Percentiles rank a stretch among this genome's conserved stretches.
phyloP scores from a whole-genome alignment of 2,329 filamentous ascomycete species.

The Hysterium pulicare region DNA sequence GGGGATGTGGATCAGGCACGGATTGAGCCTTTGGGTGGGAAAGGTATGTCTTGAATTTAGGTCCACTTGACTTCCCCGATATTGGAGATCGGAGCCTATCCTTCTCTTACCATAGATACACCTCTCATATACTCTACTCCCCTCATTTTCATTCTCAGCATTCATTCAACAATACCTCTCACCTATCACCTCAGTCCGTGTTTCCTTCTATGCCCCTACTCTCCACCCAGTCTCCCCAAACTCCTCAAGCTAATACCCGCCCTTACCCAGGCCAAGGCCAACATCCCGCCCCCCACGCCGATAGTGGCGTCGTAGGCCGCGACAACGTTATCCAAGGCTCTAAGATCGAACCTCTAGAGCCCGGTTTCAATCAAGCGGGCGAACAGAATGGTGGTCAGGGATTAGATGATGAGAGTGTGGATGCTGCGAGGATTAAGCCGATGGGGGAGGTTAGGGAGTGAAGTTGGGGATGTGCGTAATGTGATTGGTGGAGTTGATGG shows the following conservation, averaged over 20 bases:
- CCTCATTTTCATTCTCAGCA: neutral
- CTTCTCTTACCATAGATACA: too few relatives aligned
- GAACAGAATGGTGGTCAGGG: constrained; percentile 8
- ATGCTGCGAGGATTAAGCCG: constrained; percentile 8
- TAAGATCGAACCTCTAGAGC: constrained; percentile 21
- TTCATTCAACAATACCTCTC: too few relatives aligned
- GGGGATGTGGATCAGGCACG: constrained; percentile 16
- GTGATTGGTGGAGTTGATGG: too few relatives aligned
- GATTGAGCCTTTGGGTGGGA: constrained; percentile 19
- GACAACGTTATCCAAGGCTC: constrained; percentile 19
- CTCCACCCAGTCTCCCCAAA: neutral
- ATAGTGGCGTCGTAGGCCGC: constrained; percentile 20
- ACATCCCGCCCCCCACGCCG: constrained; percentile 18
- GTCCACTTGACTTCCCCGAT: too few relatives aligned
- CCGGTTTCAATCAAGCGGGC: constrained; percentile 4
- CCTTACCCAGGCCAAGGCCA: constrained; percentile 14
- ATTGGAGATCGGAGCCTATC: too few relatives aligned
- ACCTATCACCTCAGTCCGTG: too few relatives aligned
- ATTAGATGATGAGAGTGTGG: constrained; percentile 13
- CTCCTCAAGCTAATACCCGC: neutral
- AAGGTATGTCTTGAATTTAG: too few relatives aligned
- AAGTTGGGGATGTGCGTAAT: too few relatives aligned
- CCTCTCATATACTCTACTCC: neutral
- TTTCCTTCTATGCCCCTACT: too few relatives aligned
- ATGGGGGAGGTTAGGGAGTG: constrained; percentile 32